These are phyloP conservation scores for Persicaria maculosa DNA, from an alignment of 148 eudicot species.

Conservation along the genomic window DNA sequence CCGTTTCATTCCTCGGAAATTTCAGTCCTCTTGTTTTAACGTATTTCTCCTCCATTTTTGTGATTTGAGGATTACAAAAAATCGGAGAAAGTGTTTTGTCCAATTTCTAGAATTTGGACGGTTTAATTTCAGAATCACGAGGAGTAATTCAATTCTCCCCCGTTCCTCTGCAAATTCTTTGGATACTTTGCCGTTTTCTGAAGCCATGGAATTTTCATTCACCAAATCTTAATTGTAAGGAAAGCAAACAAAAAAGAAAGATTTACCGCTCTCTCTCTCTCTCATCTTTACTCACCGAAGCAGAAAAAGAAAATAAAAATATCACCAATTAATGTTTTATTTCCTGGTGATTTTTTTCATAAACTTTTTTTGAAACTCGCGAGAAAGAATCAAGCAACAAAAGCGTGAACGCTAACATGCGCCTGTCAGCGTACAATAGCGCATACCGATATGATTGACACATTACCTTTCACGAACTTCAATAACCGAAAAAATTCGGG, in stretches of 20 bases:
- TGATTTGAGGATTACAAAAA: background rate
- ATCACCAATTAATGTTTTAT: background rate
- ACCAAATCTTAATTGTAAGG: slow-evolving; percentile 5
- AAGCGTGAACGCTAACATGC: background rate
- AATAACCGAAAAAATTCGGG: background rate
- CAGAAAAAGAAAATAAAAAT: background rate
- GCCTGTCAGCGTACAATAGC: background rate
- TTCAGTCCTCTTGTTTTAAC: background rate
- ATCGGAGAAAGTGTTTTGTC: background rate
- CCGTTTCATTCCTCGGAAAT: background rate
- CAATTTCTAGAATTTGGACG: background rate
- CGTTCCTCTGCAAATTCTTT: background rate
- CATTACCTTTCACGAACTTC: slow-evolving; percentile 6
- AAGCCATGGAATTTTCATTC: background rate
- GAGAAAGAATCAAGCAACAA: background rate
- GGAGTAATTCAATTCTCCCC: too few species aligned
- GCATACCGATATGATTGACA: background rate
- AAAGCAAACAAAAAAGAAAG: slow-evolving; percentile 1
- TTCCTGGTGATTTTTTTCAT: background rate
- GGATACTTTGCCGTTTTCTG: background rate
- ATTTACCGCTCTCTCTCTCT: background rate
- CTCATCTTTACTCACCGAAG: background rate
- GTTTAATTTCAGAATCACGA: background rate
- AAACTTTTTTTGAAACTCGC: background rate
- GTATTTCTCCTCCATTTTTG: background rate